Conservation (phyloP, 2,329 filamentous ascomycete genomes). For the Trichophyton verrucosum region DNA sequence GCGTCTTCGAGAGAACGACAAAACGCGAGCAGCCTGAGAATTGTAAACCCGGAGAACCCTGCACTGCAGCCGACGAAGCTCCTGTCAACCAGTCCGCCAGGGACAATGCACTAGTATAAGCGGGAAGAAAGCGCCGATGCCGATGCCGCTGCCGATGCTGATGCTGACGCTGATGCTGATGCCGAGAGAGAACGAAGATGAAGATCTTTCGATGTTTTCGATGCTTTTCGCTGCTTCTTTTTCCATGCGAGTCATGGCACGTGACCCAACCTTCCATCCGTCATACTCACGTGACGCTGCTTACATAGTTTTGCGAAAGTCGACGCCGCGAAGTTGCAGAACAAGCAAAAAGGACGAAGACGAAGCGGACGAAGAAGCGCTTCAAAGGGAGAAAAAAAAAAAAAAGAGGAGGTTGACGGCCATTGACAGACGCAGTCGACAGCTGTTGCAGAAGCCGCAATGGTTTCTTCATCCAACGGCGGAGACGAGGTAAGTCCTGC, state of each 20-base stretch:
- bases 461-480: conserved; percentile 32
- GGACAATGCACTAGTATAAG: too few relatives aligned
- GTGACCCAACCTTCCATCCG: neutral
- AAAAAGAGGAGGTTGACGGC: neutral
- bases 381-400: neutral
- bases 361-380: neutral
- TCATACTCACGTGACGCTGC: neutral
- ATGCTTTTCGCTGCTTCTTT: neutral
- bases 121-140: too few relatives aligned
- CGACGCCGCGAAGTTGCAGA: neutral
- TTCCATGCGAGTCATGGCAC: neutral
- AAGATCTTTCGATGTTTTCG: neutral
- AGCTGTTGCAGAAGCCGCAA: conserved; percentile 27
- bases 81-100: too few relatives aligned
- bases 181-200: neutral
- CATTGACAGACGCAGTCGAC: neutral
- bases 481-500: conserved; percentile 31
- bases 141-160: too few relatives aligned
- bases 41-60: too few relatives aligned
- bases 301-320: neutral
- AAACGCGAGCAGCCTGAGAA: too few relatives aligned
- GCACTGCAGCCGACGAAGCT: too few relatives aligned
- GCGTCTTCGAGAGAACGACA: too few relatives aligned
- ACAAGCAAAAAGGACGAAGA: neutral
- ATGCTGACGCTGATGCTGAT: too few relatives aligned